Evolutionary conservation across 768 basidiomycete species (phyloP), one percentile per base, ranked within the genome.

Genomic region (Solioccasus polychromus): DNA sequence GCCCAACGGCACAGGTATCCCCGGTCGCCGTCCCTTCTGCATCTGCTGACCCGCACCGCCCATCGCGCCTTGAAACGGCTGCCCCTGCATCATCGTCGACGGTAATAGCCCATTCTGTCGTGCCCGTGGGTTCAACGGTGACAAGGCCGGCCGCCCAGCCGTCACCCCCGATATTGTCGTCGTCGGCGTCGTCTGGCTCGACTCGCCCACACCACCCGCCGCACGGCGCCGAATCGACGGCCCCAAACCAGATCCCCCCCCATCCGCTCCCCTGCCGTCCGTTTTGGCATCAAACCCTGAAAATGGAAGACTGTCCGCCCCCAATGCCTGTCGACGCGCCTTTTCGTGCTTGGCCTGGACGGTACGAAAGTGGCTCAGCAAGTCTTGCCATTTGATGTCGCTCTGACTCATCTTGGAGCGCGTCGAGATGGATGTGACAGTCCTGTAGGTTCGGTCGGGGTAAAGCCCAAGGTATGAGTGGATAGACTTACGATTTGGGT

Each of bases 341-440:
- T 93, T 94, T 70, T 98, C 94, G 61, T 98, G 94, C 55, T 83
- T 87, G 26, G 78, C 74, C 66, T 99, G 96, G 1, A 96, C 83
- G 0, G 79, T 71, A 15, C 94, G 84, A 73, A 99, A 99, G 64
- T 99, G 96, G 4, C 78, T 75, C 9, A 98, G 77, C 0, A 99
- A 76, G 50, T 98, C 96, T 60, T 85, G 84, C 96, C 96, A 99
- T 62, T 96, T 97, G 63, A 99, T 96, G 42, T 96, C 92, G 34
- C 90, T 92, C 20, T 88, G 79, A 24, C 80, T 72, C 0, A 84
- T 60, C 63, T 95, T 95, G 4, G 91, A 86, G 19, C 92, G 80
- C 17, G 82, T 72, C 2, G 82, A 60, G 20, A 74, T 54, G 18
- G 70, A 59, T 1, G 60, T 47, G 8, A 61, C 55, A 10, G 59